A percentile compares a stretch with the other conserved stretches of the same genome.
phyloP scores from a whole-genome alignment of 129 eudicot species.

The Solidago caesia region DNA sequence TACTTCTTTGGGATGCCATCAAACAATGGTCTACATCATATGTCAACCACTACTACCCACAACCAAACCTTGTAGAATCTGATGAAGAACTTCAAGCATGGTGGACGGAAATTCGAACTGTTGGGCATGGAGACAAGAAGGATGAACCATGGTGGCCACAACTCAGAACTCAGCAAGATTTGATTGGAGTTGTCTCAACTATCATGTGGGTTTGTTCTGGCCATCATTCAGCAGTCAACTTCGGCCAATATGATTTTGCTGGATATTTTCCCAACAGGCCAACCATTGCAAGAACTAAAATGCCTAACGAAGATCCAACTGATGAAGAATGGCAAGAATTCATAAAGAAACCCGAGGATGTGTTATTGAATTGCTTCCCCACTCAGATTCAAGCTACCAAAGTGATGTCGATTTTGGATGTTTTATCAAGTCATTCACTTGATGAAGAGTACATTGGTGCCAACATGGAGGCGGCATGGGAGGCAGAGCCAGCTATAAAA shows the following conservation, averaged over 20 bases:
- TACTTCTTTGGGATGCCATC: constrained; percentile 48
- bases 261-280: constrained; percentile 47
- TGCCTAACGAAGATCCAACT: constrained; percentile 41
- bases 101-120: constrained; percentile 55
- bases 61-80: constrained; percentile 24
- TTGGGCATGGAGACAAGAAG: constrained; percentile 49
- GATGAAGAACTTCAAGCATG: constrained; percentile 47
- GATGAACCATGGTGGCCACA: constrained; percentile 60
- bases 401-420: constrained; percentile 30
- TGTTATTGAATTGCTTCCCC: constrained; percentile 30
- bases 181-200: constrained; percentile 27
- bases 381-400: constrained; percentile 29
- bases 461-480: constrained; percentile 32
- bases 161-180: constrained; percentile 31
- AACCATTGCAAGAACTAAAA: constrained; percentile 34
- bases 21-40: constrained; percentile 45
- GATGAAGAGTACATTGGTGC: constrained; percentile 40
- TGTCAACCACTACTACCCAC: constrained; percentile 39
- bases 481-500: constrained; percentile 31
- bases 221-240: constrained; percentile 56
- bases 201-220: constrained; percentile 41
- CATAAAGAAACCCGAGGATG: constrained; percentile 25
- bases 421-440: constrained; percentile 36
- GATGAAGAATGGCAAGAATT: constrained; percentile 30
- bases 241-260: constrained; percentile 46